Evolutionary conservation across 352 stramenopile species (phyloP), one percentile per base, ranked within the genome.

Genomic region (Hyaloperonospora brassicae): DNA sequence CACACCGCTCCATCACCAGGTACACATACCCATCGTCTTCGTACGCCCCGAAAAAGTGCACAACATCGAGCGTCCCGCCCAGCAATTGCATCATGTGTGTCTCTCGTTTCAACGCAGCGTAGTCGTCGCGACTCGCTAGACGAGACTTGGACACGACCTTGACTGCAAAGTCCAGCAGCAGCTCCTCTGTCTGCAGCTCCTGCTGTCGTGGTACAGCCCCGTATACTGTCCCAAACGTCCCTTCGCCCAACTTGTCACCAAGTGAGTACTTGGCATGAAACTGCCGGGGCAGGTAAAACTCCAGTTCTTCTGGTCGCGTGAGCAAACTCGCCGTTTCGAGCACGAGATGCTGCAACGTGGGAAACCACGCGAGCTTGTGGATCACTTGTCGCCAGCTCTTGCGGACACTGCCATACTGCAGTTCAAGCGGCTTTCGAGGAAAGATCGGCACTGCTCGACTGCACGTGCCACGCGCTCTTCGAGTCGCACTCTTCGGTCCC

Each of bases 1-100:
- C 66, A 55, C 80, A 91, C 35, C 84, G 73, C 52, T 91, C 80
- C 77, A 91, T 89, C 30, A 91, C 76, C 14, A 91, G 61, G 35
- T 84, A 91, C 12, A 91, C 80, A 63, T 57, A 78, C 21, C 51
- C 47, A 35, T 88, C 73, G 50, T 91, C 80, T 53, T 91, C 80
- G 48, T 88, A 91, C 5, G 76, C 78, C 34, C 80, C 80, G 52
- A 88, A 88, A 48, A 88, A 91, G 46, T 91, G 80, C 49, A 91
- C 80, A 14, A 88, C 80, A 47, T 91, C 87, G 24, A 91, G 69
- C 30, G 80, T 91, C 9, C 80, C 80, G 22, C 80, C 76, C 7
- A 91, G 63, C 34, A 91, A 49, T 47, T 78, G 64, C 80, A 91
- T 91, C 70, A 89, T 87, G 43, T 70, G 70, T 23, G 64, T 72